Base-by-base conservation (phyloP, 768 basidiomycete species). In the Suillus weaverae region DNA sequence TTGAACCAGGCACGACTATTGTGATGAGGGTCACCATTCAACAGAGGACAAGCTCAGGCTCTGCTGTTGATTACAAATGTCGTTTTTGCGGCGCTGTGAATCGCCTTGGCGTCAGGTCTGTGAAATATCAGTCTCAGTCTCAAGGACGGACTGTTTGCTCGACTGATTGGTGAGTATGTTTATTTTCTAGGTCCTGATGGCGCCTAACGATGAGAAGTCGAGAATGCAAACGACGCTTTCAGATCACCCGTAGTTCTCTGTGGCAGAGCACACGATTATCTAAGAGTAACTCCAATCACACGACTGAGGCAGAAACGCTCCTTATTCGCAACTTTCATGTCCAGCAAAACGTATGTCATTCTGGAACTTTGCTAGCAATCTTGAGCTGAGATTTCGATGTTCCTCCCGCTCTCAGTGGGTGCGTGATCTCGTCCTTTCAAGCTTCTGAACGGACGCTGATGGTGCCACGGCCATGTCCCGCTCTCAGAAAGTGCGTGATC, bases 161-260 rank as follows among this genome's bases (percentile, higher is more conserved):
- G 18, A 61, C 74, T 8, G 72, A 73, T 22, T 73, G 72, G 72
- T 74, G 14, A 53, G 72, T 4, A 0, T 20, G 2, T 36, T 30
- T 14, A 20, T 3, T 20, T 26, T 38, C 22, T 43, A 63, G 10
- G 20, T 11, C 3, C 0, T 70, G 20, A 65, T 66, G 32, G 39
- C 71, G 3, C 50, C 50, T 51, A 16, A 13, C 72, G 20, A 60
- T 65, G 2, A 67, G 67, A 48, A 50, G 61, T 46, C 69, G 67
- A n/a, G 68, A 67, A 5, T 73, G 73, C 54, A 71, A 72, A 65
- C 67, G 72, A 16, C 72, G 74, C 54, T 75, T 75, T 53, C 71
- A 70, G 43, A 68, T 75, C 3, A n/a, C 53, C 13, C 13, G 22
- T 7, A 10, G 9, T 9, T 1, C 3, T 11, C 14, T 2, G 6